Percentiles rank a stretch among this genome's conserved stretches.
Conservation (phyloP, 306 rosid genomes). For the Myrica gale region DNA sequence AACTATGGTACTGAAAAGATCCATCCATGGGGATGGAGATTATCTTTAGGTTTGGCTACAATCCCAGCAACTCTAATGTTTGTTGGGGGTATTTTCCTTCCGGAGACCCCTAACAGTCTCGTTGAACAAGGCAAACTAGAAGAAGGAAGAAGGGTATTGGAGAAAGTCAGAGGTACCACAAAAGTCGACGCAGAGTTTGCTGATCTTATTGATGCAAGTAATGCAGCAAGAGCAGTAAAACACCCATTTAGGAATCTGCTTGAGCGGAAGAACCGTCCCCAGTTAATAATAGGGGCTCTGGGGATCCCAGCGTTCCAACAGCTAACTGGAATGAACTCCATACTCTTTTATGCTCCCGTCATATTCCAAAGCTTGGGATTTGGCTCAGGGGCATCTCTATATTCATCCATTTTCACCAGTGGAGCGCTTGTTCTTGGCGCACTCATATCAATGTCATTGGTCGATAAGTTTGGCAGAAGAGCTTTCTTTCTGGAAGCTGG, state of each 20-base stretch:
- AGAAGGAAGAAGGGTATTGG: conserved; percentile 68
- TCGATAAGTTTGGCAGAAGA: conserved; percentile 90
- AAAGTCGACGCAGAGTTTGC: conserved; percentile 83
- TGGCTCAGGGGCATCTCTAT: conserved; percentile 74
- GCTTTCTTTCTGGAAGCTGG: conserved; percentile 93
- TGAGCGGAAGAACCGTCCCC: conserved; percentile 73
- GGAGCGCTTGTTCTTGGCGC: conserved; percentile 81
- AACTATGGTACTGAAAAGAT: conserved; percentile 51
- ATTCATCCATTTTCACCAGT: conserved; percentile 75
- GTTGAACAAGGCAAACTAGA: conserved; percentile 74
- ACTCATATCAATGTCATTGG: conserved; percentile 74
- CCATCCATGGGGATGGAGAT: conserved; percentile 68
- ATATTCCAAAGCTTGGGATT: conserved; percentile 92
- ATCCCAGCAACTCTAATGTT: conserved; percentile 80
- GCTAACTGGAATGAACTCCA: conserved; percentile 92
- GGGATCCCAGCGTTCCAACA: conserved; percentile 97
- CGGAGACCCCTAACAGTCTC: conserved; percentile 90
- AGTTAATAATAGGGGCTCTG: conserved; percentile 84
- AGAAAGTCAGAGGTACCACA: conserved; percentile 77
- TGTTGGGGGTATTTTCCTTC: conserved; percentile 74
- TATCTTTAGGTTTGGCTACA: conserved; percentile 81
- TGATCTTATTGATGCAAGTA: conserved; percentile 88
- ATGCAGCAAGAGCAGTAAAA: conserved; percentile 53
- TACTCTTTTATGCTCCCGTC: conserved; percentile 96
- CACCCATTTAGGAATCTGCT: conserved; percentile 73